Conservation (phyloP, 306 rosid genomes). For the Casuarina equisetifolia region DNA sequence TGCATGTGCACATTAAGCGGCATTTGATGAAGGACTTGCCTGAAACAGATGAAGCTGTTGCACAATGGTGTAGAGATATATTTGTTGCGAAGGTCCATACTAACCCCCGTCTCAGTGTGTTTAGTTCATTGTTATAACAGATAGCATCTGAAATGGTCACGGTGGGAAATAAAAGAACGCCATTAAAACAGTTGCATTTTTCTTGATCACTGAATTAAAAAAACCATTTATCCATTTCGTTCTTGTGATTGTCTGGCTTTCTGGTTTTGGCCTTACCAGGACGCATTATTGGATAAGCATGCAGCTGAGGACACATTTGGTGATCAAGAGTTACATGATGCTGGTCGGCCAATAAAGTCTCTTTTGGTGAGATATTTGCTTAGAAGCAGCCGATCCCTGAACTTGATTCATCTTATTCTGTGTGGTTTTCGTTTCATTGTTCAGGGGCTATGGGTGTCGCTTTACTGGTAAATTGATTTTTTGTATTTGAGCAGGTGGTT, state of each 20-base stretch:
- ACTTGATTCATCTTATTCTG: not conserved
- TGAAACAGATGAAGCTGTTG: conserved; percentile 82
- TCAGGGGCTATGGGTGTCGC: not conserved
- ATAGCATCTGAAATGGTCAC: not conserved
- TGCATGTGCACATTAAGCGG: conserved; percentile 90
- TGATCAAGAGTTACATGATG: conserved; percentile 57
- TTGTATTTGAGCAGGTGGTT: conserved; percentile 57
- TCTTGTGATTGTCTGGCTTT: conserved; percentile 9
- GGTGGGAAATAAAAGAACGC: not conserved
- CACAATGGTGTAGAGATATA: conserved; percentile 92
- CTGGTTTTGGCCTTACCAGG: conserved; percentile 41
- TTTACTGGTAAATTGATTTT: conserved; percentile 9
- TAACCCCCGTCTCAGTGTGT: not conserved
- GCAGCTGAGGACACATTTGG: conserved; percentile 65
- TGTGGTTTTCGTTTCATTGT: not conserved
- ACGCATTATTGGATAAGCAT: conserved; percentile 82
- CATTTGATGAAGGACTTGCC: conserved; percentile 85
- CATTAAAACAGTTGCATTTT: conserved; percentile 5
- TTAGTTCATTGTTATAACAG: not conserved
- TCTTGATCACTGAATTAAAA: not conserved
- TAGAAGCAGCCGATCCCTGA: not conserved
- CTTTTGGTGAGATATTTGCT: conserved; percentile 63
- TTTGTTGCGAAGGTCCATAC: conserved; percentile 73
- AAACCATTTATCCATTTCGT: not conserved
- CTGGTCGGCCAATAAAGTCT: conserved; percentile 71